Base-by-base conservation (phyloP, 2,329 filamentous ascomycete genomes). In the Botryotinia narcissicola region DNA sequence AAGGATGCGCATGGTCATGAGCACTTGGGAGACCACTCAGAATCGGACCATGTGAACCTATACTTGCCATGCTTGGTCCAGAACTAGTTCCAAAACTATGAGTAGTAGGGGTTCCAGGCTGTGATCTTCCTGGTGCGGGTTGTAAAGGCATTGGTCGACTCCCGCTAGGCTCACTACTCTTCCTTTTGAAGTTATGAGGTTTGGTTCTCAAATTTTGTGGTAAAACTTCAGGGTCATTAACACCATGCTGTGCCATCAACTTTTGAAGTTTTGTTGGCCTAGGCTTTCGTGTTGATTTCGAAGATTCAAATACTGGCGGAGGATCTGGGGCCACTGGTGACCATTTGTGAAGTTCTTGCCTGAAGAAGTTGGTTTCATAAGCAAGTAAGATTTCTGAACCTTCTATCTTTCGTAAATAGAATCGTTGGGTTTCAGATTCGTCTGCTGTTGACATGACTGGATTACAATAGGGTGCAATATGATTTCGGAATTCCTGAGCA, bases 241-340 rank as follows among this genome's bases (percentile, higher is more conserved):
- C 93, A 3, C 94, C 95, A 75, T 96, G 90, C 78, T 96, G 92
- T 2, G 90, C 90, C 86, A 99, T 92, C 79, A 98, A 89, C 84
- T 98, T 98, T 82, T 98, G 95, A 77, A 98, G 89, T 83, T 99
- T 99, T 0, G 96, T 99, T 14, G 96, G 96, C 14, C 96, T 91
- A 59, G 96, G 96, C 83, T 99, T 99, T 74, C 96, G 89, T 7
- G 96, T 99, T 68, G 95, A 98, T 75, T 95, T 88, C 0, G 95
- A 98, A 25, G 92, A 89, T 75, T 97, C 92, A 16, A 97, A 87
- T 54, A 97, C 91, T 35, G 95, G 95, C 5, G 96, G 96, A 20
- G 96, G 86, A 22, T 93, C 88, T 0, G 94, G 92, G 2, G 96
- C 95, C 40, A 98, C 93, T 4, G 95, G 95, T 57, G 92, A 94